Percentiles rank a stretch among this genome's conserved stretches.
phyloP scores from a whole-genome alignment of 257 asterid genomes.

The Przewalskia tangutica region DNA sequence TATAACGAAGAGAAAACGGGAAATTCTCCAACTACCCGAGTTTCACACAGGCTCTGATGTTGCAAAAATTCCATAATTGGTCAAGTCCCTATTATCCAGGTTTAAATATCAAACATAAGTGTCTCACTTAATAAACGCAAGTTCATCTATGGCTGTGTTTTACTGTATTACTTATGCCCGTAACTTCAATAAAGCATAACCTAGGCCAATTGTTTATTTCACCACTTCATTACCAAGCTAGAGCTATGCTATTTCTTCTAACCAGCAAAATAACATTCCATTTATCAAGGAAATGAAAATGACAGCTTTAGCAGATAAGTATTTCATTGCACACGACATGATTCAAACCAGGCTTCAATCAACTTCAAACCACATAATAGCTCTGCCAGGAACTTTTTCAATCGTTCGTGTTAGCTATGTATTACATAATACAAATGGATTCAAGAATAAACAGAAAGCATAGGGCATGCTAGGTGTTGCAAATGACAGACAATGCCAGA shows the following conservation, averaged over 20 bases:
- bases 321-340: background rate
- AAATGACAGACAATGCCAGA: slow-evolving; percentile 17
- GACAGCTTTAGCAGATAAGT: background rate
- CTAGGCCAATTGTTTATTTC: no score
- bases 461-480: background rate
- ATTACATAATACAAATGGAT: background rate
- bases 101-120: background rate
- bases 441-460: background rate
- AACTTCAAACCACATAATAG: background rate
- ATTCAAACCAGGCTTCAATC: background rate
- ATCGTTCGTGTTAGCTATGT: background rate
- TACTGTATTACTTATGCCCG: background rate
- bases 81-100: background rate
- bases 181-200: no score
- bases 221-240: background rate
- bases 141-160: background rate
- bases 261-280: background rate
- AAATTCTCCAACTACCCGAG: background rate
- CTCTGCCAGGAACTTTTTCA: background rate
- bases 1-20: no score
- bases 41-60: no score
- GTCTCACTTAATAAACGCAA: background rate
- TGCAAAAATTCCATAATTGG: background rate
- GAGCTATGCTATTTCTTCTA: background rate
- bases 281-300: background rate